Conservation (phyloP, 192 early-diverging fungal species). For the Coemansia sp. region DNA sequence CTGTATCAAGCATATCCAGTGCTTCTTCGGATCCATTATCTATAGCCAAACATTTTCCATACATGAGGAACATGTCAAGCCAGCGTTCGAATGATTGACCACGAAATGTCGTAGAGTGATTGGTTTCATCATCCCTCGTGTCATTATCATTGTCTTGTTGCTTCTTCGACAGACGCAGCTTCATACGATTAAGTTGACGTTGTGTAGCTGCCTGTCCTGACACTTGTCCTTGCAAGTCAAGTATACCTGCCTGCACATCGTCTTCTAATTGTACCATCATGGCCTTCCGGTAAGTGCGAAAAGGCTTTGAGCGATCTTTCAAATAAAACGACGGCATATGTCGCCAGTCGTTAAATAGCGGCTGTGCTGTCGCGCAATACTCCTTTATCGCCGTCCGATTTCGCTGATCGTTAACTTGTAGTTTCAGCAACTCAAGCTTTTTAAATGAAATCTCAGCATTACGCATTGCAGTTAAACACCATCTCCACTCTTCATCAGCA, state of each 20-base stretch:
- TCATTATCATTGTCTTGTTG: conserved; percentile 4
- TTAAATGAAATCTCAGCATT: conserved; percentile 39
- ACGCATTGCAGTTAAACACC: conserved; percentile 36
- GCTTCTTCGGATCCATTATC: conserved; percentile 19
- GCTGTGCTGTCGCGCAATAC: conserved; percentile 35
- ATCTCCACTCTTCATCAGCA: conserved; percentile 30
- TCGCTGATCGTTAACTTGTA: neutral
- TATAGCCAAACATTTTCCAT: conserved; percentile 36
- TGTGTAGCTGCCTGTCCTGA: conserved; percentile 34
- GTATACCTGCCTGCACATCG: conserved; percentile 10
- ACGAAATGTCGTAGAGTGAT: conserved; percentile 38
- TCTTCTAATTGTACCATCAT: conserved; percentile 28
- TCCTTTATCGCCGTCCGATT: conserved; percentile 8
- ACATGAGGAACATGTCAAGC: conserved; percentile 49
- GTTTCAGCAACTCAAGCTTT: conserved; percentile 33
- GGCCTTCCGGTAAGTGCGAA: conserved; percentile 36
- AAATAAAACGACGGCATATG: conserved; percentile 37
- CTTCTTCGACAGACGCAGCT: conserved; percentile 27
- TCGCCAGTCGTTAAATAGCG: conserved; percentile 43
- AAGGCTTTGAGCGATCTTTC: conserved; percentile 22
- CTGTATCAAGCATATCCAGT: conserved; percentile 27
- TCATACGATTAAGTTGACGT: conserved; percentile 37
- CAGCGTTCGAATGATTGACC: conserved; percentile 42
- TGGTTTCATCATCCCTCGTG: conserved; percentile 3
- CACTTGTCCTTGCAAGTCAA: conserved; percentile 4